Evolutionary conservation across 2,329 filamentous ascomycete species (phyloP).

Genomic region (Pseudogymnoascus sp.): DNA sequence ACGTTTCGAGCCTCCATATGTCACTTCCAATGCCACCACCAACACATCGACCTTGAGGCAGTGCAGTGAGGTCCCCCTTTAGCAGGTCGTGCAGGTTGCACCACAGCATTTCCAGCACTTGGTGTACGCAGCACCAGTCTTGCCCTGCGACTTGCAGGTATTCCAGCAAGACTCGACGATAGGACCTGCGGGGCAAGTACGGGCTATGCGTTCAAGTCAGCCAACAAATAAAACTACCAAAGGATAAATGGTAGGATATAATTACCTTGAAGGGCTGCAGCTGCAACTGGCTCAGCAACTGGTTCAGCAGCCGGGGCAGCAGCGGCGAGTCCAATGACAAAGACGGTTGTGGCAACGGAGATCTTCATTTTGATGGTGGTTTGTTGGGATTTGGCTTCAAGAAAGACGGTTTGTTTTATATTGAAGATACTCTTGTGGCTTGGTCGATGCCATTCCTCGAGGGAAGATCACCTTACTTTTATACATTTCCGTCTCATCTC

Average conservation of each 20-base stretch:
- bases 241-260: not conserved
- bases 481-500: not conserved
- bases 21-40: not conserved
- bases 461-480: not conserved
- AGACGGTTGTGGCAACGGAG: not conserved
- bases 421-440: not conserved
- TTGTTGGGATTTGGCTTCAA: not conserved
- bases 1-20: not conserved
- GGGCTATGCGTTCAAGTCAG: not conserved
- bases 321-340: not conserved
- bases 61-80: not conserved
- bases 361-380: not conserved
- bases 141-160: not conserved
- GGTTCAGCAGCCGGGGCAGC: not conserved
- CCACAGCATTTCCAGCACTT: not conserved
- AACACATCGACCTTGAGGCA: not conserved
- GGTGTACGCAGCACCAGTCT: slow-evolving; percentile 3
- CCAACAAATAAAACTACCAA: not conserved
- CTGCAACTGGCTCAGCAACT: not conserved
- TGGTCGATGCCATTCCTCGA: not conserved
- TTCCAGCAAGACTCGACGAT: slow-evolving; percentile 1
- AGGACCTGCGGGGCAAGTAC: not conserved
- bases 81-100: not conserved
- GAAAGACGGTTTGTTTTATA: not conserved
- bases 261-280: not conserved